A percentile compares a stretch with the other conserved stretches of the same genome.
These are phyloP conservation scores for Aquilaria sinensis DNA, from an alignment of 345 rosid species.

Conservation along the genomic window DNA sequence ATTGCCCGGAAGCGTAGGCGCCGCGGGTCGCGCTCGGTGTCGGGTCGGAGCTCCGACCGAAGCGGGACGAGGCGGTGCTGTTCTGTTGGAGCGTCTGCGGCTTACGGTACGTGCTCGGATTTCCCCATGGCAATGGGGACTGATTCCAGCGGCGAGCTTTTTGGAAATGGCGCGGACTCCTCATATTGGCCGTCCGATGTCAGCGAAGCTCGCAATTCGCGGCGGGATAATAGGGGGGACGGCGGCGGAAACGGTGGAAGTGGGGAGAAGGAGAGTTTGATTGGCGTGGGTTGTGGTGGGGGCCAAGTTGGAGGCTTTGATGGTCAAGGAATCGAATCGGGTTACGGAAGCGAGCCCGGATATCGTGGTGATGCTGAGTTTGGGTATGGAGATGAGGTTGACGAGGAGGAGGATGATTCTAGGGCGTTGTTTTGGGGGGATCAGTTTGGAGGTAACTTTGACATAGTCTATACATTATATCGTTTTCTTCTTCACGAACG, in stretches of 20 bases:
- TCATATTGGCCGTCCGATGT: slow-evolving; percentile 87
- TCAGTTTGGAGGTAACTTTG: slow-evolving; percentile 48
- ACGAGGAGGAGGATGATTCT: slow-evolving; percentile 91
- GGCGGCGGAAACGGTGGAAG: slow-evolving; percentile 52
- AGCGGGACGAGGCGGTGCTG: slow-evolving; percentile 87
- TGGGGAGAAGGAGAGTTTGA: slow-evolving; percentile 44
- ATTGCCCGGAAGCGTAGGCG: slow-evolving; percentile 72
- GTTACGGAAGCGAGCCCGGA: slow-evolving; percentile 96
- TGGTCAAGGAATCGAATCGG: slow-evolving; percentile 70
- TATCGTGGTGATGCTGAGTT: slow-evolving; percentile 96
- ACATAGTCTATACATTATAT: background rate
- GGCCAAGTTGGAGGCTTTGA: slow-evolving; percentile 56
- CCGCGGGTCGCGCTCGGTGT: slow-evolving; percentile 78
- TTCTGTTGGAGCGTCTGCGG: slow-evolving; percentile 79
- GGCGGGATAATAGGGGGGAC: slow-evolving; percentile 48
- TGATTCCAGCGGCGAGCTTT: slow-evolving; percentile 96
- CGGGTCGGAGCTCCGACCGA: slow-evolving; percentile 91
- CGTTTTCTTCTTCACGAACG: background rate
- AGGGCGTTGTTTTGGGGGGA: slow-evolving; percentile 78
- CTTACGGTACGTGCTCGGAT: slow-evolving; percentile 86
- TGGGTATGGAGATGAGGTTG: slow-evolving; percentile 90
- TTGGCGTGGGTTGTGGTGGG: slow-evolving; percentile 22
- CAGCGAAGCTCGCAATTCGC: slow-evolving; percentile 67
- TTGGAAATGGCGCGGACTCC: slow-evolving; percentile 57
- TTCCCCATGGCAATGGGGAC: slow-evolving; percentile 80